Percentiles rank a stretch among this genome's conserved stretches.
Conservation (phyloP, 2,329 filamentous ascomycete genomes). For the Cytospora paraplurivora region DNA sequence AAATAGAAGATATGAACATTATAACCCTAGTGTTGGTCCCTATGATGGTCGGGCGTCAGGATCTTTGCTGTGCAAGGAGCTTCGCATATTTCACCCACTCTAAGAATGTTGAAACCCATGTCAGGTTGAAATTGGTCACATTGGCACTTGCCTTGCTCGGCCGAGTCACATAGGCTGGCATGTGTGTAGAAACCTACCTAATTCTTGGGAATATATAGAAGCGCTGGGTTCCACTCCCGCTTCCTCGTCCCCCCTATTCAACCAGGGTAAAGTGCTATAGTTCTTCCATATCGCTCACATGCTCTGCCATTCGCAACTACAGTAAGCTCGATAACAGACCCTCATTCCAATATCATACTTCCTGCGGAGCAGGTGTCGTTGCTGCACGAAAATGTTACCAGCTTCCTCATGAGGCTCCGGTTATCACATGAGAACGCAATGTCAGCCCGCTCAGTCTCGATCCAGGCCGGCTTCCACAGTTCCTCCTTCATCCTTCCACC, state of each 20-base stretch:
- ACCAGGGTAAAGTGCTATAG: too few species aligned
- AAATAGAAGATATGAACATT: slow-evolving; percentile 20
- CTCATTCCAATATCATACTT: too few species aligned
- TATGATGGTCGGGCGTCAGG: neutral
- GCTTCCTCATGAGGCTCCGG: neutral
- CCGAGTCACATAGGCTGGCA: neutral
- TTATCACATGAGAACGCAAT: neutral
- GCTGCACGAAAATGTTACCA: too few species aligned
- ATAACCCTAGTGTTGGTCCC: neutral
- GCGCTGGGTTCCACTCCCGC: too few species aligned
- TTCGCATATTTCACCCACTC: neutral
- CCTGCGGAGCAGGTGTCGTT: too few species aligned
- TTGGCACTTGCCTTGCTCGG: neutral
- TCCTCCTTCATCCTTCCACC: neutral
- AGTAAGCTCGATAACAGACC: too few species aligned
- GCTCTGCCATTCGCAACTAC: too few species aligned
- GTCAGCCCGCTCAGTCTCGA: neutral
- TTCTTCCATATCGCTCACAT: too few species aligned
- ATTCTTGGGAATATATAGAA: too few species aligned
- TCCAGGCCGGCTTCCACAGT: neutral
- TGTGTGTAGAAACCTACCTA: too few species aligned
- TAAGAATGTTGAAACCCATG: neutral
- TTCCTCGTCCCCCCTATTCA: too few species aligned
- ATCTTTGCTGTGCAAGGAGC: neutral
- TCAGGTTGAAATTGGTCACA: neutral